phyloP scores from a whole-genome alignment of 2,329 filamentous ascomycete species.

The Colletotrichum sp. region DNA sequence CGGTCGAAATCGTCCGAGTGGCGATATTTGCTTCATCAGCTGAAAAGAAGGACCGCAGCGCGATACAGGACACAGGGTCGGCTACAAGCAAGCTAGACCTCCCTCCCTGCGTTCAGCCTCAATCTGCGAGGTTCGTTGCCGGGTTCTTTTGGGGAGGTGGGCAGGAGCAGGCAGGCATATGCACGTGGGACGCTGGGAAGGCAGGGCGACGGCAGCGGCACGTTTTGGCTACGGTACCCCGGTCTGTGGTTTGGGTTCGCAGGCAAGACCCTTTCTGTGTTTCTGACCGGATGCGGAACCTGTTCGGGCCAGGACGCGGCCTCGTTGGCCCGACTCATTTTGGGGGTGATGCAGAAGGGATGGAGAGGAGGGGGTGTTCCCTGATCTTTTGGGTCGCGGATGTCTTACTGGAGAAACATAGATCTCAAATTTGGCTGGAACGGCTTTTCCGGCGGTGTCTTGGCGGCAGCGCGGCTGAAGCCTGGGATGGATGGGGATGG shows the following conservation, averaged over 20 bases:
- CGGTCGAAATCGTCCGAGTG: constrained; percentile 4
- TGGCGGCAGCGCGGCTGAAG: not conserved
- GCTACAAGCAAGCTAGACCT: too few relatives aligned
- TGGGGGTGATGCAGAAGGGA: not conserved
- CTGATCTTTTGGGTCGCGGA: not conserved
- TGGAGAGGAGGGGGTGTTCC: not conserved
- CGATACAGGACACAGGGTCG: not conserved
- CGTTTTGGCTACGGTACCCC: not conserved
- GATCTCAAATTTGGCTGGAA: not conserved
- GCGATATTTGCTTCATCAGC: not conserved
- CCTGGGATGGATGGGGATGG: too few relatives aligned
- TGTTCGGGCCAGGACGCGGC: not conserved
- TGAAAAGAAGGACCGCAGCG: not conserved
- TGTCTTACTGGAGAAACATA: not conserved
- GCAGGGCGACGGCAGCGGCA: not conserved
- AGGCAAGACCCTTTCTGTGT: not conserved
- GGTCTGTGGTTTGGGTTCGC: not conserved
- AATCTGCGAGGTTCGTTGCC: not conserved
- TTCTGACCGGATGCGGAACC: not conserved
- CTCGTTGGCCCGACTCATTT: not conserved
- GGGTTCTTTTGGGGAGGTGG: not conserved
- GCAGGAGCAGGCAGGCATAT: not conserved
- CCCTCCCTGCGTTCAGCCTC: not conserved
- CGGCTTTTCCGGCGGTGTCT: not conserved
- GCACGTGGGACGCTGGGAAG: not conserved